phyloP scores from a whole-genome alignment of 176 grass and related monocot genomes.

The Microstegium vimineum region DNA sequence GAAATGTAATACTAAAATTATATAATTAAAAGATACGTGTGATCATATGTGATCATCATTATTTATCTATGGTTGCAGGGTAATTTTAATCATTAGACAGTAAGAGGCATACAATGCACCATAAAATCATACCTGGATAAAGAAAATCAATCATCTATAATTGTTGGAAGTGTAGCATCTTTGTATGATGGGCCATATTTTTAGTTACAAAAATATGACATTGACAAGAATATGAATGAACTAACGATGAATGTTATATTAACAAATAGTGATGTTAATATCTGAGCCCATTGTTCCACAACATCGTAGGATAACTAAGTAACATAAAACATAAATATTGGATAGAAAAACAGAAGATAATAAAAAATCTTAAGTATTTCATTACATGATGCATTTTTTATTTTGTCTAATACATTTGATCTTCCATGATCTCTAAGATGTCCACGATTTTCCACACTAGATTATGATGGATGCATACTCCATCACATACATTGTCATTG shows the following conservation, averaged over 20 bases:
- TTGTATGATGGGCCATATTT: too few species aligned
- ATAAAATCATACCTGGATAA: too few species aligned
- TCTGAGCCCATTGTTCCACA: neutral
- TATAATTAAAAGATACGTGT: too few species aligned
- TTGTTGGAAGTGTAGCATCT: too few species aligned
- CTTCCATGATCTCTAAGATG: neutral
- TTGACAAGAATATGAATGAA: too few species aligned
- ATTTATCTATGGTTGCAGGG: too few species aligned
- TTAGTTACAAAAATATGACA: too few species aligned
- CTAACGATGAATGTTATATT: neutral
- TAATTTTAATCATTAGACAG: too few species aligned
- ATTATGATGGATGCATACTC: neutral
- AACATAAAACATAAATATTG: neutral
- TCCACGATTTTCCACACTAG: neutral
- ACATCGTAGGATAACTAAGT: neutral
- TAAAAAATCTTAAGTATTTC: neutral
- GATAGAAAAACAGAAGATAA: neutral
- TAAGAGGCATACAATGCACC: too few species aligned
- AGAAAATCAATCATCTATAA: too few species aligned
- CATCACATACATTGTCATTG: neutral
- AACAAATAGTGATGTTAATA: neutral
- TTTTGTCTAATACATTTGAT: neutral
- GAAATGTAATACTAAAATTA: too few species aligned
- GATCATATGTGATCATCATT: too few species aligned
- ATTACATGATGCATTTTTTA: neutral